Percentiles rank a stretch among this genome's conserved stretches.
phyloP scores from a whole-genome alignment of 106 monocot species.

The Platanthera zijinensis region DNA sequence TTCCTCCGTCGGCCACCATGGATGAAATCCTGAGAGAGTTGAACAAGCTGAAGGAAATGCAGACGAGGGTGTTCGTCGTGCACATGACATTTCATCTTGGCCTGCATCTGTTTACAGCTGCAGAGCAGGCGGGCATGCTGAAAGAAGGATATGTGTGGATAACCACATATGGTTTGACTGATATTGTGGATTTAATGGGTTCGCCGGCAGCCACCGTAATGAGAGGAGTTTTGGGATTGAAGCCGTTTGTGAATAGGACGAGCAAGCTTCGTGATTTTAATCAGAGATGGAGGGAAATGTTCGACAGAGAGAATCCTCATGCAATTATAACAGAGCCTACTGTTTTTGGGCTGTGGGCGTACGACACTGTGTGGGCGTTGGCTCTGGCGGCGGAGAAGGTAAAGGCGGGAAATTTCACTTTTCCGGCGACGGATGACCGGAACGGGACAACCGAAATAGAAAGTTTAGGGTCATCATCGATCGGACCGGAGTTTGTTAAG shows the following conservation, averaged over 20 bases:
- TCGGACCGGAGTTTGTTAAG: conserved; percentile 17
- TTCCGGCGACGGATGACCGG: neutral
- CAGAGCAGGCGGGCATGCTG: conserved; percentile 53
- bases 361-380: conserved; percentile 51
- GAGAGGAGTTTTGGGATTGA: conserved; percentile 58
- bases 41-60: conserved; percentile 25
- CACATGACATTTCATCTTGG: conserved; percentile 43
- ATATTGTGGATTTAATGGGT: conserved; percentile 28
- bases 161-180: conserved; percentile 44
- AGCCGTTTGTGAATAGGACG: conserved; percentile 30
- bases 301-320: conserved; percentile 7
- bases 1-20: conserved; percentile 29
- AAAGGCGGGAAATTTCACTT: conserved; percentile 4
- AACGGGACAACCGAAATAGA: conserved; percentile 18
- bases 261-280: conserved; percentile 21
- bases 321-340: conserved; percentile 17
- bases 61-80: conserved; percentile 62
- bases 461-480: conserved; percentile 13
- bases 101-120: conserved; percentile 22
- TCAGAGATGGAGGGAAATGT: conserved; percentile 37
- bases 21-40: conserved; percentile 29
- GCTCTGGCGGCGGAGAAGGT: conserved; percentile 32
- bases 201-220: conserved; percentile 30
- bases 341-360: conserved; percentile 54
- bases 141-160: conserved; percentile 58